Base-by-base conservation (phyloP, 1,139 yeast species). In the Candida smagusa region DNA sequence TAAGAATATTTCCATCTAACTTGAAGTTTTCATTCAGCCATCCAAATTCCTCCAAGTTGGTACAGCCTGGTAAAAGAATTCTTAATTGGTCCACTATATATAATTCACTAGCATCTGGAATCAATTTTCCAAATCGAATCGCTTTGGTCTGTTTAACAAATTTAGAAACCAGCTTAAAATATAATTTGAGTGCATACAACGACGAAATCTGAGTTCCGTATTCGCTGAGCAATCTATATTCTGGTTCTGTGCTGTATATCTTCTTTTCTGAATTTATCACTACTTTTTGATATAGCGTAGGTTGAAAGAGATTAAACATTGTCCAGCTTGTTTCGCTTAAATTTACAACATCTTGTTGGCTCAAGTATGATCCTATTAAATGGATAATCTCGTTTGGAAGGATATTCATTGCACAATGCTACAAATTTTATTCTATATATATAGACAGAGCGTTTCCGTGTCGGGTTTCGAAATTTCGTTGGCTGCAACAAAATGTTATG, bases 61-160 rank as follows among this genome's bases (percentile, higher is more conserved):
- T 25, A 27, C 48, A 42, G 4, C 25, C 27, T 1, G 41, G 40
- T 3, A 49, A 35, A 3, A 46, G 29, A 2, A 21, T 2, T 4
- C 31, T 16, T 21, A 49, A 34, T 12, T 38, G 13, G 7, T 37
- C 41, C 9, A 41, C 28, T 9, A 49, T 33, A 7, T 22, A 35
- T 26, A 38, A 22, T 12, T 41, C 48, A 8, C 42, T 40, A 9
- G 43, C 38, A 25, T 49, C 52, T 6, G 52, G 53, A 19, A 47
- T 40, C 8, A 24, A 22, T n/a, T 42, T 30, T 12, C 30, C 28
- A 23, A 48, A 47, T 6, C 41, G 34, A 3, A 48, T 28, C 28
- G 33, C 32, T 16, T 33, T 27, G 29, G 44, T 41, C 29, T 39
- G 24, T 2, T 31, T 12, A 6, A 43, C 40, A 16, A 28, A 13